Evolutionary conservation across 495 filamentous ascomycete species (phyloP), one percentile per base, ranked within the genome.

Genomic region (Bathelium albidoporum): DNA sequence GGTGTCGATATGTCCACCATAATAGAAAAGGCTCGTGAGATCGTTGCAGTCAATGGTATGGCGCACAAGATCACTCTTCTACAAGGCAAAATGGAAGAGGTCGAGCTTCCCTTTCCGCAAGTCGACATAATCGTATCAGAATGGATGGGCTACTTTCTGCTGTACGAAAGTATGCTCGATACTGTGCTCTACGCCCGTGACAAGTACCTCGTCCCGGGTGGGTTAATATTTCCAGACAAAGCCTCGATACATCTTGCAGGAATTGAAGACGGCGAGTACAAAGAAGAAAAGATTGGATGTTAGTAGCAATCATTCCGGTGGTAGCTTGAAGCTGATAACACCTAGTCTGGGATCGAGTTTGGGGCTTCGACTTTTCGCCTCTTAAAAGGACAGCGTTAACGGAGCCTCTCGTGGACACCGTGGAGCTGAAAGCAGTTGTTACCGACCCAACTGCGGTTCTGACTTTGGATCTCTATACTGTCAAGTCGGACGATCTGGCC

Each of bases 91-190:
- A 93, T 99, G 85, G 94, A 99, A 77, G 95, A 99, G 69, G 91
- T 96, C 36, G 69, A 78, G 26, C 85, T 99, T 28, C 94, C 95
- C 26, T 92, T 92, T 67, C 79, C 82, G 32, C 85, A 95, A 71
- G 95, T 99, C 68, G 94, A 99, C 75, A 93, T 99, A 71, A 99
- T 99, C 77, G 90, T 99, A 65, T 95, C 90, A 32, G 94, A 99
- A 78, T 99, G 94, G 94, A 99, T 99, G 94, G 94, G 94, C 53
- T 99, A 99, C 79, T 95, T 94, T 78, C 83, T 99, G 53, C 84
- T 97, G 45, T 99, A 97, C 78, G 94, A 99, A 81, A 89, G 87
- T 78, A 99, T 99, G 94, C 78, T 99, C 64, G 93, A 96, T 65
- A 95, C 89, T 41, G 95, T 99, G 16, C 84, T 99, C 44, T 95